Percentiles rank a stretch among this genome's conserved stretches.
phyloP scores from a whole-genome alignment of 179 eudicot species.

The Silene noctiflora region DNA sequence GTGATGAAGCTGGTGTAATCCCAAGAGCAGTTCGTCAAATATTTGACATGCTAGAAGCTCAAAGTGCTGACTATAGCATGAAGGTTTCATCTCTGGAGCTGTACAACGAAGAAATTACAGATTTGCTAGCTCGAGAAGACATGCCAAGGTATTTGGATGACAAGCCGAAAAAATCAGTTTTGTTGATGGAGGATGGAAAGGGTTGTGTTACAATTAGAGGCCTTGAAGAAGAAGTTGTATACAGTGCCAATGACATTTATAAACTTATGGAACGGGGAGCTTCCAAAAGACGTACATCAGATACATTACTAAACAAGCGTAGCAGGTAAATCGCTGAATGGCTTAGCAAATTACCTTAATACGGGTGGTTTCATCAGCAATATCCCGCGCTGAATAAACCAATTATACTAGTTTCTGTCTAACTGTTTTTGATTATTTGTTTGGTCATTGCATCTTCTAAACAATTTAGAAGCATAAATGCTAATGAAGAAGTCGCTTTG shows the following conservation, averaged over 20 bases:
- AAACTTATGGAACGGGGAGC: slow-evolving; percentile 80
- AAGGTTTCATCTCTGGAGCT: slow-evolving; percentile 79
- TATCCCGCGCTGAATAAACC: too few relatives aligned
- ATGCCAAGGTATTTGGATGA: slow-evolving; percentile 48
- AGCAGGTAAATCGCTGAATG: slow-evolving; percentile 43
- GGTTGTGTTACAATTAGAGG: slow-evolving; percentile 78
- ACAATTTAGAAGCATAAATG: background rate
- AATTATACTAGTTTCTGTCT: too few relatives aligned
- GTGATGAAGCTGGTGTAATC: slow-evolving; percentile 83
- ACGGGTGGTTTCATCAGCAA: too few relatives aligned
- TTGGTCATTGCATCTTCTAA: background rate
- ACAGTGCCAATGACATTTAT: slow-evolving; percentile 76
- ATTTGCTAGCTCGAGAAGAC: slow-evolving; percentile 64
- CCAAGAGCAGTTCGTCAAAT: slow-evolving; percentile 86
- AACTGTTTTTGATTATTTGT: too few relatives aligned
- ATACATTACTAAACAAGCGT: slow-evolving; percentile 74
- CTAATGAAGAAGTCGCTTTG: slow-evolving; percentile 19
- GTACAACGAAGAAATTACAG: slow-evolving; percentile 80
- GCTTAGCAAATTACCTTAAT: too few relatives aligned
- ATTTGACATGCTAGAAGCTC: slow-evolving; percentile 73
- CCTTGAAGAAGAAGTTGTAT: slow-evolving; percentile 84
- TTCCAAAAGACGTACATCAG: slow-evolving; percentile 71
- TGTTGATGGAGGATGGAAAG: slow-evolving; percentile 83
- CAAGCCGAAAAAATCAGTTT: slow-evolving; percentile 60
- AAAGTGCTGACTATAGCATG: slow-evolving; percentile 77